A percentile compares a stretch with the other conserved stretches of the same genome.
Conservation (phyloP, 306 rosid species). For the Calophaca sinica region DNA sequence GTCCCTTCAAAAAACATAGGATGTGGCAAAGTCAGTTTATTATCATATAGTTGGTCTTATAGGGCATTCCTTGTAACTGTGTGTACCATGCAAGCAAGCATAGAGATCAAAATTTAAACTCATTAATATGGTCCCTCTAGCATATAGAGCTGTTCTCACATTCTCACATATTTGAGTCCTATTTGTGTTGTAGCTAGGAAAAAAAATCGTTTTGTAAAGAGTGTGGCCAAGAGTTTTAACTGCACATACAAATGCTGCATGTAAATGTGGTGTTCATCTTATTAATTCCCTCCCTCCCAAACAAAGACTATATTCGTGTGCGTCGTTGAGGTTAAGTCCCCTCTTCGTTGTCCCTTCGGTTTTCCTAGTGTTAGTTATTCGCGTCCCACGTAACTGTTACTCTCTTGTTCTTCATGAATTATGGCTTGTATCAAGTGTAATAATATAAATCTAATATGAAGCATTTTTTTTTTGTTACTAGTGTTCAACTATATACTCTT, state of each 20-base stretch:
- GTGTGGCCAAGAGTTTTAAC: constrained; percentile 45
- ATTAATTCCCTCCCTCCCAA: constrained; percentile 18
- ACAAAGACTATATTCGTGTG: constrained; percentile 2
- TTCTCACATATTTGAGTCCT: constrained; percentile 44
- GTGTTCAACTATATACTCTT: neutral
- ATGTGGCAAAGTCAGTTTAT: constrained; percentile 43
- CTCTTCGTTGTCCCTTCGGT: too few species aligned
- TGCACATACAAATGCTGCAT: constrained; percentile 44
- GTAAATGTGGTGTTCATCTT: constrained; percentile 44
- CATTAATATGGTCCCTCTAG: constrained; percentile 51
- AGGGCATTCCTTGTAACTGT: constrained; percentile 59
- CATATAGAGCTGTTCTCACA: constrained; percentile 45
- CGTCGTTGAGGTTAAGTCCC: neutral
- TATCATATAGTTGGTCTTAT: constrained; percentile 40
- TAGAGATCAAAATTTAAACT: constrained; percentile 46
- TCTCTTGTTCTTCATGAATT: constrained; percentile 31
- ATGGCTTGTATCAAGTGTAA: constrained; percentile 42
- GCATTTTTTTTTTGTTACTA: neutral
- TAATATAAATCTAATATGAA: constrained; percentile 23
- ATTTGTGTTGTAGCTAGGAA: constrained; percentile 56
- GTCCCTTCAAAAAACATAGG: constrained; percentile 36
- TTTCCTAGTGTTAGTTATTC: neutral
- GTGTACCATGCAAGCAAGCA: constrained; percentile 48
- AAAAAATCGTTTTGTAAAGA: constrained; percentile 47
- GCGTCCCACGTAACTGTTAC: neutral